Evolutionary conservation across 2,329 filamentous ascomycete species (phyloP).

Genomic region (Xenosphaeropsis pyriputrescens): DNA sequence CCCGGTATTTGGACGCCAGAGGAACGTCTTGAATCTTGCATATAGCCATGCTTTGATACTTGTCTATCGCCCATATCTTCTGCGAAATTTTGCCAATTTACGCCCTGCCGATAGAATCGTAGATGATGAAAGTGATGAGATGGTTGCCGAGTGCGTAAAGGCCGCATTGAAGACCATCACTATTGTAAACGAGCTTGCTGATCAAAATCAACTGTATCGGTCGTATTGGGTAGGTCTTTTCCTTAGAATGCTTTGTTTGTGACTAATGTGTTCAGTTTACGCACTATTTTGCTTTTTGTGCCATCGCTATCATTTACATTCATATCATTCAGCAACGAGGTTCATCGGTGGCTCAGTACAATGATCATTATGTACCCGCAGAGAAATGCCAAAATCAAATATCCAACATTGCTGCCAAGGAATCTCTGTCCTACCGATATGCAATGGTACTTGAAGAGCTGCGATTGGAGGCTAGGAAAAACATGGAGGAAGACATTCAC

Average conservation of each 20-base stretch:
- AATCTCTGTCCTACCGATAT: slow-evolving; percentile 26
- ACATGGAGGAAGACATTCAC: slow-evolving; percentile 1
- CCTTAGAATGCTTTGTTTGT: too few relatives aligned
- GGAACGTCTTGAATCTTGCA: slow-evolving; percentile 19
- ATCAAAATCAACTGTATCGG: slow-evolving; percentile 21
- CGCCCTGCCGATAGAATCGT: not conserved
- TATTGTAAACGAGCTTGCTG: slow-evolving; percentile 23
- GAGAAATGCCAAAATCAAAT: slow-evolving; percentile 25
- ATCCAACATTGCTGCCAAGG: slow-evolving; percentile 19
- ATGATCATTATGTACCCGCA: slow-evolving; percentile 20
- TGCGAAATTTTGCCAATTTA: slow-evolving; percentile 16
- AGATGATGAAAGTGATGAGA: slow-evolving; percentile 10
- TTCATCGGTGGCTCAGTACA: slow-evolving; percentile 13
- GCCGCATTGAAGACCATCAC: slow-evolving; percentile 23
- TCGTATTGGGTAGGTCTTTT: slow-evolving; percentile 23
- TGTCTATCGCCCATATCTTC: slow-evolving; percentile 17
- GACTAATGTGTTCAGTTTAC: slow-evolving; percentile 14
- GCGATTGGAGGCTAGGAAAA: slow-evolving; percentile 11
- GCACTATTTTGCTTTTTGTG: slow-evolving; percentile 29
- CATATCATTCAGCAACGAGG: slow-evolving; percentile 24
- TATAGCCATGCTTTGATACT: slow-evolving; percentile 20
- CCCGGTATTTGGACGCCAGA: slow-evolving; percentile 30
- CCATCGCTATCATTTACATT: slow-evolving; percentile 28
- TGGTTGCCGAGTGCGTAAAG: slow-evolving; percentile 19
- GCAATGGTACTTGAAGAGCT: slow-evolving; percentile 25